Percentiles rank a stretch among this genome's conserved stretches.
phyloP scores from a whole-genome alignment of 495 filamentous ascomycete species.

The Penicillium canariense region DNA sequence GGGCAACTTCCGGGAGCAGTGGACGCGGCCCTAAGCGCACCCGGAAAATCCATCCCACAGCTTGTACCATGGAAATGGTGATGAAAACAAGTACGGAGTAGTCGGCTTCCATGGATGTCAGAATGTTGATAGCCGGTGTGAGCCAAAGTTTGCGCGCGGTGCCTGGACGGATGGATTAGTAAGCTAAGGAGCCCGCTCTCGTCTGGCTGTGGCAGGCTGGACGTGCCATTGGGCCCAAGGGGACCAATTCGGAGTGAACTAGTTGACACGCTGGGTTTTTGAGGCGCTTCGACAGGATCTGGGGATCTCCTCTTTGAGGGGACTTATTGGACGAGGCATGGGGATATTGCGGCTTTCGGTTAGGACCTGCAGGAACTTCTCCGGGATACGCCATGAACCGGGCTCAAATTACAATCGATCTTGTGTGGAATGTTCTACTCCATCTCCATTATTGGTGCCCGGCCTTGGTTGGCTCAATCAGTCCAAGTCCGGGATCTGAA shows the following conservation, averaged over 20 bases:
- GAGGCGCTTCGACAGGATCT: background rate
- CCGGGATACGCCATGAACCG: background rate
- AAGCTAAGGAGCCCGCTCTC: background rate
- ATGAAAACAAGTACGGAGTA: background rate
- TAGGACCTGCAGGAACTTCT: background rate
- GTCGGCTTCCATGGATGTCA: background rate
- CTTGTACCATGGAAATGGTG: background rate
- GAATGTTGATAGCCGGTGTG: background rate
- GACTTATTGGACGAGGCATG: background rate
- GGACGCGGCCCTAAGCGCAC: background rate
- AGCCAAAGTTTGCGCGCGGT: background rate
- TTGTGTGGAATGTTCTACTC: background rate
- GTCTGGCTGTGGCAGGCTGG: background rate
- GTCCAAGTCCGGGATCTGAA: background rate
- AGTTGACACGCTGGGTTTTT: background rate
- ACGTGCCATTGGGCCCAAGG: background rate
- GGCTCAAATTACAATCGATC: background rate
- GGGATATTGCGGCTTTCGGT: background rate
- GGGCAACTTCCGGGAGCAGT: background rate
- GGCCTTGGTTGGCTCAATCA: background rate
- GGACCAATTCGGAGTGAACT: background rate
- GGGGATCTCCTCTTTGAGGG: no score
- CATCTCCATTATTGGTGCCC: background rate
- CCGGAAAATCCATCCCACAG: slow-evolving; percentile 1
- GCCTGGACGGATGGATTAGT: background rate